Evolutionary conservation across 2,329 filamentous ascomycete species (phyloP).

Genomic region (Chaetomiaceae sp.): DNA sequence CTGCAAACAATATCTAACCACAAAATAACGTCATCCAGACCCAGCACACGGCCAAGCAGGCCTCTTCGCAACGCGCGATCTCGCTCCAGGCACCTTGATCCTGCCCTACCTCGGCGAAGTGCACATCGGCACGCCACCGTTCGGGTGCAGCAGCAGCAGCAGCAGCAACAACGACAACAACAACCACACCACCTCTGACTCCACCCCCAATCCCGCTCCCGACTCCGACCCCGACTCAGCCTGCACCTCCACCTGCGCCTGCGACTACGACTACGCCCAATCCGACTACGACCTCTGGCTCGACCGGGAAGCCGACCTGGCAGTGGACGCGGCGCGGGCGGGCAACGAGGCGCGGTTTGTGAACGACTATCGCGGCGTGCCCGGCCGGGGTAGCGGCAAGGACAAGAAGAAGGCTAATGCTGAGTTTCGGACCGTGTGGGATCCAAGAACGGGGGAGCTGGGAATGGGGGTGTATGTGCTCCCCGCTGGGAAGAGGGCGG

Average conservation of each 20-base stretch:
- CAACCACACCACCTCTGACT: too few species aligned
- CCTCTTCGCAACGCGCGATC: conserved; percentile 52
- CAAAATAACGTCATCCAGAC: too few species aligned
- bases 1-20: too few species aligned
- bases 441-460: conserved; percentile 44
- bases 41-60: conserved; percentile 56
- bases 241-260: neutral
- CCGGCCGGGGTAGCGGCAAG: conserved; percentile 28
- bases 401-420: conserved; percentile 45
- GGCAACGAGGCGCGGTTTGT: conserved; percentile 64
- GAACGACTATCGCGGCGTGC: conserved; percentile 61
- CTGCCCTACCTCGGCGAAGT: conserved; percentile 58
- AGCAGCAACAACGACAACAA: too few species aligned
- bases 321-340: conserved; percentile 52
- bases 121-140: conserved; percentile 38
- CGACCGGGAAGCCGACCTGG: conserved; percentile 50
- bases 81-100: conserved; percentile 52
- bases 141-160: too few species aligned
- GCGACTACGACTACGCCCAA: conserved; percentile 31
- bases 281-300: conserved; percentile 64
- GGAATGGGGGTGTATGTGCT: conserved; percentile 57
- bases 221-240: too few species aligned
- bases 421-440: conserved; percentile 57
- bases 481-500: conserved; percentile 36
- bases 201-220: too few species aligned